Evolutionary conservation across 202 grass and related monocot genomes (phyloP).

Genomic region (Panicum virgatum): DNA sequence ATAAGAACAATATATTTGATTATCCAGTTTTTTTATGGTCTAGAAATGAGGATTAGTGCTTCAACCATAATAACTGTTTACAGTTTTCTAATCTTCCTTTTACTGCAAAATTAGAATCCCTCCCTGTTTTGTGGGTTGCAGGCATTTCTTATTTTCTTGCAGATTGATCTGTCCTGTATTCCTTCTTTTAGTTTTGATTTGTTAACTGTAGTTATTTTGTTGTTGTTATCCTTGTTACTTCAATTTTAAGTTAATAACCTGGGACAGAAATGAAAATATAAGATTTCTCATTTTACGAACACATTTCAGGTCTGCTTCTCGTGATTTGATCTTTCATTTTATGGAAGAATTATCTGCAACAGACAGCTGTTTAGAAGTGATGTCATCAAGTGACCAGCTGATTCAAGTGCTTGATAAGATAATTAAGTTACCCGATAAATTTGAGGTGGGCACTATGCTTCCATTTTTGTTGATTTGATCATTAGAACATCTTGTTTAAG

Average conservation of each 20-base stretch:
- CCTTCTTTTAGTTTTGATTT: constrained; percentile 4
- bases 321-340: constrained; percentile 71
- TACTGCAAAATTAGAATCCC: not conserved
- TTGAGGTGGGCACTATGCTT: constrained; percentile 65
- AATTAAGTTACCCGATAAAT: constrained; percentile 87
- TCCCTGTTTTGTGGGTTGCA: constrained; percentile 25
- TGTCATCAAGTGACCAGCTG: constrained; percentile 63
- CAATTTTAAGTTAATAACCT: constrained; percentile 23
- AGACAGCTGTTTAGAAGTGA: constrained; percentile 60
- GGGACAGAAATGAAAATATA: not conserved
- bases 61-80: constrained; percentile 12
- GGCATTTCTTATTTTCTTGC: constrained; percentile 26
- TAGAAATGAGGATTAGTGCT: constrained; percentile 15
- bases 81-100: not conserved
- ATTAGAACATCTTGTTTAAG: not conserved
- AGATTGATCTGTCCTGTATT: constrained; percentile 25
- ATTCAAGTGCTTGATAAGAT: constrained; percentile 60
- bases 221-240: not conserved
- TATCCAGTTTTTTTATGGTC: constrained; percentile 5
- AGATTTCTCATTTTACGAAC: not conserved
- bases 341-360: constrained; percentile 74
- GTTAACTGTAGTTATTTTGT: not conserved
- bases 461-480: constrained; percentile 31
- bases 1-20: not conserved
- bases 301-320: constrained; percentile 57